phyloP scores from a whole-genome alignment of 1,284 basidiomycete species.

The Cryptococcus floricola region DNA sequence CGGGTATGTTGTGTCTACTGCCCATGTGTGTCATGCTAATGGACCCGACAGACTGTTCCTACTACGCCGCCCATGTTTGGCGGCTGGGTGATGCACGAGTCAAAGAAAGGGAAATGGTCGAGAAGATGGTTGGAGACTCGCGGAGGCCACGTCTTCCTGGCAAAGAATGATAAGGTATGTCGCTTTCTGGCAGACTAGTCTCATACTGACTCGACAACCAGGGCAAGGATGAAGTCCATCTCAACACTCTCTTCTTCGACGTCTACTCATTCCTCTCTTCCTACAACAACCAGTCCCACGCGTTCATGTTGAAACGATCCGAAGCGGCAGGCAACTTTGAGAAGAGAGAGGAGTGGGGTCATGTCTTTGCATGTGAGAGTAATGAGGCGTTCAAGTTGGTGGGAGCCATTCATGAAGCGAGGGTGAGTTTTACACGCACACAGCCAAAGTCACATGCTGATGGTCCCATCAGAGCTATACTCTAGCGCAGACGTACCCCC shows the following conservation, averaged over 20 bases:
- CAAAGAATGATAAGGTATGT: conserved; percentile 77
- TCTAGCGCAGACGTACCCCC: conserved; percentile 8
- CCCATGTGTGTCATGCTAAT: conserved; percentile 1
- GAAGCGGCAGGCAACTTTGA: conserved; percentile 76
- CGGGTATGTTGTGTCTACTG: conserved; percentile 13
- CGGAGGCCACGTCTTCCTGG: conserved; percentile 76
- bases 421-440: conserved; percentile 16
- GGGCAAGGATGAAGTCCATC: conserved; percentile 68
- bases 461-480: conserved; percentile 2
- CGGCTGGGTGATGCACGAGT: conserved; percentile 77
- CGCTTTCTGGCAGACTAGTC: background rate
- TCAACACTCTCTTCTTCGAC: conserved; percentile 67
- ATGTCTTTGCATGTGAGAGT: conserved; percentile 70
- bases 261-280: conserved; percentile 68
- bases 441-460: background rate
- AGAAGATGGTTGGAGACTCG: conserved; percentile 81
- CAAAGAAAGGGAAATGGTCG: conserved; percentile 84
- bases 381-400: conserved; percentile 35
- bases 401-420: conserved; percentile 34
- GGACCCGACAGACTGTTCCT: conserved; percentile 60
- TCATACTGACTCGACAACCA: conserved; percentile 37
- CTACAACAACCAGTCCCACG: conserved; percentile 67
- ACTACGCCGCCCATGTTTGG: conserved; percentile 63
- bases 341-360: conserved; percentile 75
- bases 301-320: conserved; percentile 72